Evolutionary conservation across 441 rosid species (phyloP).

Genomic region (Rhodomyrtus psidioides): DNA sequence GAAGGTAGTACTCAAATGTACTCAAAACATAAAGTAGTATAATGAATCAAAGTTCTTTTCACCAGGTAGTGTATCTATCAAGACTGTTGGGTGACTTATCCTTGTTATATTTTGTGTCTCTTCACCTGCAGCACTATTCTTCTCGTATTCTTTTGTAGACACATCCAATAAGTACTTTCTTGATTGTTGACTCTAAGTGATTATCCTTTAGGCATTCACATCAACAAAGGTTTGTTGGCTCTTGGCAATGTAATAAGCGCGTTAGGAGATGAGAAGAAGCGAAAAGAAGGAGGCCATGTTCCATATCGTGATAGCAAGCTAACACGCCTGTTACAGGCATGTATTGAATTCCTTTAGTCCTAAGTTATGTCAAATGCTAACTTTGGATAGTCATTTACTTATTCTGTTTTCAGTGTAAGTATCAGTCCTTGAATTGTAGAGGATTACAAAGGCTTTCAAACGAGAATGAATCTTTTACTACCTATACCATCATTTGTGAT

Average conservation of each 20-base stretch:
- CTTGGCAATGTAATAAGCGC: conserved; percentile 98
- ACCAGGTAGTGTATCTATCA: background rate
- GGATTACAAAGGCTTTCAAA: background rate
- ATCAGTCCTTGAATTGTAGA: background rate
- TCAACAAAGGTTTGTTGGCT: conserved; percentile 90
- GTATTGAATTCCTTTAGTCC: background rate
- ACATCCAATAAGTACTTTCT: background rate
- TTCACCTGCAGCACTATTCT: background rate
- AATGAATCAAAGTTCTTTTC: background rate
- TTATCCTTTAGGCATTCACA: conserved; percentile 61
- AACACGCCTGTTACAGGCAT: conserved; percentile 91
- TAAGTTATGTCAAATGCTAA: background rate
- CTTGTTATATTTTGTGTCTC: background rate
- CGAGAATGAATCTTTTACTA: background rate
- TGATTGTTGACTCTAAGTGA: background rate
- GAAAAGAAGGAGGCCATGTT: conserved; percentile 95
- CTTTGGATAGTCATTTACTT: background rate
- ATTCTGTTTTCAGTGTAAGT: background rate
- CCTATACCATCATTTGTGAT: background rate
- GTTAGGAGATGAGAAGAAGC: conserved; percentile 87
- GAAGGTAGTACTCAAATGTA: conserved; percentile 49
- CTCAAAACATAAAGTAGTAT: background rate
- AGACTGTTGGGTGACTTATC: background rate
- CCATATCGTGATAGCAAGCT: conserved; percentile 99
- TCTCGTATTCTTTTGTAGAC: background rate